Evolutionary conservation across 768 basidiomycete species (phyloP).

Genomic region (Macrolepiota fuliginosa): DNA sequence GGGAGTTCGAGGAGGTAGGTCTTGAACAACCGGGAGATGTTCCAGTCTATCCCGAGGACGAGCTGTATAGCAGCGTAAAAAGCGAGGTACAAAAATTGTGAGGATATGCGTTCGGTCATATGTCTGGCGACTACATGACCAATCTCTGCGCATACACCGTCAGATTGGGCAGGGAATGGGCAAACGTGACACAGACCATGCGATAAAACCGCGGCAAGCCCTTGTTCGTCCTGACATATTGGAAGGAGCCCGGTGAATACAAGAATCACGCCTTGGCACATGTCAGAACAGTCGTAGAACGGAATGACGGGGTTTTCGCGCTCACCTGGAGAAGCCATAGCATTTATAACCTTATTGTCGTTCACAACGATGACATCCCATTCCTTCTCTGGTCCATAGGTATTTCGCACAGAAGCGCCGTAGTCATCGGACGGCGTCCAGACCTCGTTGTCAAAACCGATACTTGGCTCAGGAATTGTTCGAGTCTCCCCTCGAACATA

Average conservation of each 20-base stretch:
- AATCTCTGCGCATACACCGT: not conserved
- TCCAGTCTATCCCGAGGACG: conserved; percentile 56
- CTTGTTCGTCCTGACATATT: conserved; percentile 72
- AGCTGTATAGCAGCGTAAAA: conserved; percentile 41
- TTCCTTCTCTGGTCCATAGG: conserved; percentile 34
- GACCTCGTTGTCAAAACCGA: conserved; percentile 24
- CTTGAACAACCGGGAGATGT: conserved; percentile 45
- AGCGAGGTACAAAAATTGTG: conserved; percentile 38
- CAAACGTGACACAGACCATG: conserved; percentile 59
- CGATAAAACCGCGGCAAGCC: conserved; percentile 78
- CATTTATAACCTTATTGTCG: conserved; percentile 69
- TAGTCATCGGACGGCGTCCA: conserved; percentile 35
- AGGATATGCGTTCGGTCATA: conserved; percentile 54
- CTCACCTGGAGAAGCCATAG: conserved; percentile 70
- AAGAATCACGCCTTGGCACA: conserved; percentile 60
- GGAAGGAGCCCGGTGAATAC: conserved; percentile 91
- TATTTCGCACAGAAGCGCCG: conserved; percentile 17
- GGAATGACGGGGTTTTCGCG: not conserved
- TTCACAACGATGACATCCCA: conserved; percentile 82
- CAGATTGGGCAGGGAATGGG: not conserved
- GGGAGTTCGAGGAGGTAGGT: conserved; percentile 67
- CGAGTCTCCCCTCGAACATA: conserved; percentile 38
- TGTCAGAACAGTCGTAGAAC: not conserved
- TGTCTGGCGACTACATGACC: conserved; percentile 33
- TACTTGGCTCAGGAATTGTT: conserved; percentile 14